Evolutionary conservation across 257 asterid genomes (phyloP).

Genomic region (Rauvolfia tetraphylla): DNA sequence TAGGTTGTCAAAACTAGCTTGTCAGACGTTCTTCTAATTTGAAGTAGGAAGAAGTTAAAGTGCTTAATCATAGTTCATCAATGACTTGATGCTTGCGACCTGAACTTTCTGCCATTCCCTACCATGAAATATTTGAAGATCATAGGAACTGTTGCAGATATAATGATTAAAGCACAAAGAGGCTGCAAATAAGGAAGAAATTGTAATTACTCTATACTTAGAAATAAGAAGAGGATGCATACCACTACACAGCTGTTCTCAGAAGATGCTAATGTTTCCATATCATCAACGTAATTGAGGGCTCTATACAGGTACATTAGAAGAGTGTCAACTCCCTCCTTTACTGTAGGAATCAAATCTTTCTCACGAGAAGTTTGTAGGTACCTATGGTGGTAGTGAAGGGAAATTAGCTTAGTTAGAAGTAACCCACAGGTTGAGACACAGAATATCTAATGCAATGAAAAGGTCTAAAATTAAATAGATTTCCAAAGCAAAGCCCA

Average conservation of each 20-base stretch:
- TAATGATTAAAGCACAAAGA: background rate
- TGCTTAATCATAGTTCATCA: background rate
- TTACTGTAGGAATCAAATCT: slow-evolving; percentile 57
- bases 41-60: background rate
- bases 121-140: slow-evolving; percentile 5
- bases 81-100: background rate
- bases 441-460: background rate
- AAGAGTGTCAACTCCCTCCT: slow-evolving; percentile 97
- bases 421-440: background rate
- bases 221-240: slow-evolving; percentile 26
- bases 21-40: background rate
- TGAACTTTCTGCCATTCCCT: background rate
- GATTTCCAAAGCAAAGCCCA: background rate
- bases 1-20: background rate
- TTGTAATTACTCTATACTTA: background rate
- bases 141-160: background rate
- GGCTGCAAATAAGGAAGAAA: slow-evolving; percentile 6
- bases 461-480: background rate
- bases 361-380: slow-evolving; percentile 73
- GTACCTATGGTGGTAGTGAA: slow-evolving; percentile 45
- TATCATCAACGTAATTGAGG: slow-evolving; percentile 61
- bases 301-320: slow-evolving; percentile 88
- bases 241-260: slow-evolving; percentile 94
- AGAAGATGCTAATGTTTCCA: slow-evolving; percentile 92
- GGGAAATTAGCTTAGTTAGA: slow-evolving; percentile 9